Base-by-base conservation (phyloP, 768 basidiomycete genomes). In the Leccinum variicolor region DNA sequence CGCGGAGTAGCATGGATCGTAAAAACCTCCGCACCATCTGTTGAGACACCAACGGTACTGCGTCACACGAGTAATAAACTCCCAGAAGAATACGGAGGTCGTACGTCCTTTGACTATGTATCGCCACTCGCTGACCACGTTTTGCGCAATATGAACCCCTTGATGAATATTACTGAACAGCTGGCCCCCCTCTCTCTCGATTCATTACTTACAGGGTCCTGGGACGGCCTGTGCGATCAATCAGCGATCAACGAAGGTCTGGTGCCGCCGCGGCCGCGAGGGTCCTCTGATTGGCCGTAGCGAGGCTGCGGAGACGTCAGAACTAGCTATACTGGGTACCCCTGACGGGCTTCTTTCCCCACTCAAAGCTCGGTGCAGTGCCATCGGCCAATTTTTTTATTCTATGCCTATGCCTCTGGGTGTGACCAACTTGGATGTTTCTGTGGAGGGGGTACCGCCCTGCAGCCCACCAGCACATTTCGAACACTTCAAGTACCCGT, bases 361-460 rank as follows among this genome's bases (percentile, higher is more conserved):
- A 39, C 46, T 54, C 55, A 62, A 58, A 47, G 39, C 34, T 62
- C 49, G 53, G 43, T 60, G 66, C 66, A 58, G 64, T 63, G 66
- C 54, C 25, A 17, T 50, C 31, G 41, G 54, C 31, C 31, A 14
- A 14, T 11, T 39, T 47, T 56, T 58, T 64, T 23, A 25, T 28
- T 54, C 49, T 33, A 31, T 48, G 19, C 46, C 34, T 26, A 39
- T 50, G 36, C 21, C 25, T 25, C 46, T 47, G 11, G 3, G 5
- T 43, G 41, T 19, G 41, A 43, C 39, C 11, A 41, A 43, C 15
- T 46, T 43, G 9, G 34, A 19, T 11, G 52, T 41, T 56, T 60
- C 48, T 52, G 50, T 31, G n/a, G 31, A 51, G 52, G 26, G 46
- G 57, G 54, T 53, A 43, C n/a, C 5, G 19, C 41, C 19, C 10